Base-by-base conservation (phyloP, 345 rosid genomes). In the Arabis hirsuta region DNA sequence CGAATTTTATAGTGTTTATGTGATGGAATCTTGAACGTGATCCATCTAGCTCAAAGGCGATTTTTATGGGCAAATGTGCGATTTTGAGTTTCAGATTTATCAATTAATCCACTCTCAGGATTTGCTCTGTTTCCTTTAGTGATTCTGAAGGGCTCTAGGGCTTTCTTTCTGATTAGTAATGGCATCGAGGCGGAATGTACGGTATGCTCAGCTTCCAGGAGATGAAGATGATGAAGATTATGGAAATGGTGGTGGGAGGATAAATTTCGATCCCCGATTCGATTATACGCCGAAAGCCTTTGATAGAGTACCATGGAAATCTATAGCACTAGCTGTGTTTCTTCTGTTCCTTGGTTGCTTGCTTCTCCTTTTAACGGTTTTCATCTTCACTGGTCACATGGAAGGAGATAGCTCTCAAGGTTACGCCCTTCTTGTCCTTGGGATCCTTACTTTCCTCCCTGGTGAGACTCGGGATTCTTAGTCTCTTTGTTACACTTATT, bases 361-460 rank as follows among this genome's bases (percentile, higher is more conserved):
- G 61, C 91, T 90, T 74, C 86, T 93, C 29, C 84, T 86, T 65
- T 87, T 93, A 48, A 77, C 92, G 3, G 46, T 85, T 75, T 87
- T 90, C 73, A 82, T 93, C 78, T 76, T 90, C 62, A 83, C 85
- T 4, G 96, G 97, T 72, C 98, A 93, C 74, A 88, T 93, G 92
- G 93, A 86, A 42, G 96, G 92, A 45, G 96, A 93, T 36, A 79
- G 74, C 50, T 87, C 97, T 6, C 97, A 88, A 75, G 97, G 78
- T 10, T 90, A 85, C 62, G 98, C 96, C 22, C 92, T 90, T 64
- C 73, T 90, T 45, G 82, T 80, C 65, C 96, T 88, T 26, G 97
- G 98, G 38, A 43, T 90, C 71, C 82, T 93, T 65, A 73, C 96
- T 52, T 93, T 93, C 82, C 86, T 90, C 16, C 98, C 97, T 74